phyloP scores from a whole-genome alignment of 2,329 filamentous ascomycete genomes.

The Fusarium duplospermum region DNA sequence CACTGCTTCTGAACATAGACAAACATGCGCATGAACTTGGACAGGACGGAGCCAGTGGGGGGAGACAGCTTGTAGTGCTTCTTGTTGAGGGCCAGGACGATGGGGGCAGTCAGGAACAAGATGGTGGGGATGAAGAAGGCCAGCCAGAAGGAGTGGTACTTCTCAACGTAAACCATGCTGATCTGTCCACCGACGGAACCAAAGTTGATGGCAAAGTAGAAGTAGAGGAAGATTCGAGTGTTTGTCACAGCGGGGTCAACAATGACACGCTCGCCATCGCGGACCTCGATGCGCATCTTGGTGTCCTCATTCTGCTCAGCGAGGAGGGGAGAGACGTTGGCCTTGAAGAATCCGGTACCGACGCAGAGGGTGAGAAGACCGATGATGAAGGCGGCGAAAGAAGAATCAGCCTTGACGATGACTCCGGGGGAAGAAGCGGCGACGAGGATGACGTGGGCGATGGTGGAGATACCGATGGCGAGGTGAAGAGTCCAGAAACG shows the following conservation, averaged over 20 bases:
- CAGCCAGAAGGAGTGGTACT: constrained; percentile 81
- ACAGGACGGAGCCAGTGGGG: constrained; percentile 78
- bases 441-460: constrained; percentile 75
- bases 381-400: constrained; percentile 76
- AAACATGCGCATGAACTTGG: constrained; percentile 73
- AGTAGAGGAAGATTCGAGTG: constrained; percentile 75
- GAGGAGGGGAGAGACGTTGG: constrained; percentile 79
- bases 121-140: constrained; percentile 75
- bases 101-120: constrained; percentile 71
- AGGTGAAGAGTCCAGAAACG: constrained; percentile 79
- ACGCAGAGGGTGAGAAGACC: constrained; percentile 67
- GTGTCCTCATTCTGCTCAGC: constrained; percentile 76
- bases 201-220: constrained; percentile 70
- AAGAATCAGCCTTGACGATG: constrained; percentile 66
- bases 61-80: constrained; percentile 70
- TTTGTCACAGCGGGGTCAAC: constrained; percentile 77
- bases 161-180: constrained; percentile 78
- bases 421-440: constrained; percentile 72
- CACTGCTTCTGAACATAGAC: constrained; percentile 71
- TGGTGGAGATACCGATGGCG: constrained; percentile 72
- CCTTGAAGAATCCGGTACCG: constrained; percentile 84
- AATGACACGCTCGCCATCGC: constrained; percentile 74
- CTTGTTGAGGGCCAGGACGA: constrained; percentile 71
- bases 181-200: constrained; percentile 70
- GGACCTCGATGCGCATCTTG: constrained; percentile 66